A percentile compares a stretch with the other conserved stretches of the same genome.
Conservation (phyloP, 306 rosid genomes). For the Vachellia pachyceras region DNA sequence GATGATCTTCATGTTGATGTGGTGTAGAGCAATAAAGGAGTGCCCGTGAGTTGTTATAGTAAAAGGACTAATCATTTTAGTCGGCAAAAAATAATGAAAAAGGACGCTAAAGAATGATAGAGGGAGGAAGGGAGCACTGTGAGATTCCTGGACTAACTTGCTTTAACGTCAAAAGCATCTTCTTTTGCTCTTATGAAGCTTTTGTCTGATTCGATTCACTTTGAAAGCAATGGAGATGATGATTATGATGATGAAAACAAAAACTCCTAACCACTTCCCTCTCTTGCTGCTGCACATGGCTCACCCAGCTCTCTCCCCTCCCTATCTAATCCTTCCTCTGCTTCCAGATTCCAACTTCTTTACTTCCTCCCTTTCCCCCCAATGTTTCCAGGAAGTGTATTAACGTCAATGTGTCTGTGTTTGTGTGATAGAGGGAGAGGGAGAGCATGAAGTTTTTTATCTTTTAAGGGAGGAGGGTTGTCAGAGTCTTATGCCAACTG, state of each 20-base stretch:
- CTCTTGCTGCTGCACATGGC: conserved; percentile 10
- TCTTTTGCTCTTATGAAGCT: conserved; percentile 77
- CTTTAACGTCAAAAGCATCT: conserved; percentile 68
- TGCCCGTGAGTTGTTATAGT: conserved; percentile 51
- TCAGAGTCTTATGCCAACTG: conserved; percentile 58
- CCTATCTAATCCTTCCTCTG: conserved; percentile 36
- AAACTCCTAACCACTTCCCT: conserved; percentile 55
- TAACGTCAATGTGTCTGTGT: background rate
- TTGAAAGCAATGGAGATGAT: conserved; percentile 80
- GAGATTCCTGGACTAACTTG: conserved; percentile 72
- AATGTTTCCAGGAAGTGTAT: conserved; percentile 44
- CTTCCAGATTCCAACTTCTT: conserved; percentile 41
- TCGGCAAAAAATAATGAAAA: conserved; percentile 74
- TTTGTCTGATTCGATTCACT: conserved; percentile 86
- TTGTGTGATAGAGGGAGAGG: too few relatives aligned
- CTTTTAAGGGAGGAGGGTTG: background rate
- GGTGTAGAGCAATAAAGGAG: conserved; percentile 28
- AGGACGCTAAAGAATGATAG: conserved; percentile 61
- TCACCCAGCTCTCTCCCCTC: too few relatives aligned
- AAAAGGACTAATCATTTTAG: conserved; percentile 73
- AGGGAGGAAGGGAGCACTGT: conserved; percentile 46
- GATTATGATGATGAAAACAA: conserved; percentile 42
- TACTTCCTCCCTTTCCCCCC: conserved; percentile 32
- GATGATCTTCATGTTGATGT: conserved; percentile 40
- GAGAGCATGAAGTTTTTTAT: background rate